These are phyloP conservation scores for Lanzia echinophila DNA, from an alignment of 2,329 filamentous ascomycete genomes.

Conservation along the genomic window DNA sequence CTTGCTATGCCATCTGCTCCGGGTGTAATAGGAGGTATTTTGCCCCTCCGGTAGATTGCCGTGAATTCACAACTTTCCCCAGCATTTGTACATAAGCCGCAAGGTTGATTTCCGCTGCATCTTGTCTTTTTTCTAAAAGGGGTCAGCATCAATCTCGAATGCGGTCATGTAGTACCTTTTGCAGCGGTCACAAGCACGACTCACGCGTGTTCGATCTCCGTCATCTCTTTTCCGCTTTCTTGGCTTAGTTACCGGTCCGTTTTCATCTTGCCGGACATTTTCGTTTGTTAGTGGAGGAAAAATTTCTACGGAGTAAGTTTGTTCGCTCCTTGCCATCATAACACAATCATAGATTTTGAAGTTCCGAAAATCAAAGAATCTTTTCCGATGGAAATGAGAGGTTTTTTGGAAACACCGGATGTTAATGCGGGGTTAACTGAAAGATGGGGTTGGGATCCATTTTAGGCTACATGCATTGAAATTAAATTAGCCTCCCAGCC, in stretches of 20 bases:
- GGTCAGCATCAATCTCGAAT: neutral
- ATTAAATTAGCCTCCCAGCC: too few species aligned
- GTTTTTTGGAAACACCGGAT: too few species aligned
- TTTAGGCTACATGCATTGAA: too few species aligned
- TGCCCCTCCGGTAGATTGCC: slow-evolving; percentile 42
- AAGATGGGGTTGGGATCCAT: too few species aligned
- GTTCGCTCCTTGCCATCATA: too few species aligned
- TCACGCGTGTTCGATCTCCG: slow-evolving; percentile 31
- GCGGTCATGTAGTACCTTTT: slow-evolving; percentile 34
- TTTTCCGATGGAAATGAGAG: too few species aligned
- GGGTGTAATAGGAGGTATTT: slow-evolving; percentile 33
- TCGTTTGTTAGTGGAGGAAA: neutral
- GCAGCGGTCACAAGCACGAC: slow-evolving; percentile 42
- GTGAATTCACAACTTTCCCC: slow-evolving; percentile 39
- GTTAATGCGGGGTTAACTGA: too few species aligned
- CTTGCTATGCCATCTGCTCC: neutral
- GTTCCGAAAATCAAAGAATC: too few species aligned
- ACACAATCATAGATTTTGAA: too few species aligned
- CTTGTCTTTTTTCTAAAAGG: slow-evolving; percentile 33
- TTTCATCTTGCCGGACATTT: neutral
- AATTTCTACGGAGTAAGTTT: too few species aligned
- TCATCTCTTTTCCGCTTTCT: slow-evolving; percentile 18
- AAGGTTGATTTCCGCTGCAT: slow-evolving; percentile 37
- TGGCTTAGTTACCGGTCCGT: neutral
- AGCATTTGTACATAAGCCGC: slow-evolving; percentile 29